A percentile compares a stretch with the other conserved stretches of the same genome.
Evolutionary conservation across 164 flowering plant species (phyloP).

Genomic region (Warburgia ugandensis): DNA sequence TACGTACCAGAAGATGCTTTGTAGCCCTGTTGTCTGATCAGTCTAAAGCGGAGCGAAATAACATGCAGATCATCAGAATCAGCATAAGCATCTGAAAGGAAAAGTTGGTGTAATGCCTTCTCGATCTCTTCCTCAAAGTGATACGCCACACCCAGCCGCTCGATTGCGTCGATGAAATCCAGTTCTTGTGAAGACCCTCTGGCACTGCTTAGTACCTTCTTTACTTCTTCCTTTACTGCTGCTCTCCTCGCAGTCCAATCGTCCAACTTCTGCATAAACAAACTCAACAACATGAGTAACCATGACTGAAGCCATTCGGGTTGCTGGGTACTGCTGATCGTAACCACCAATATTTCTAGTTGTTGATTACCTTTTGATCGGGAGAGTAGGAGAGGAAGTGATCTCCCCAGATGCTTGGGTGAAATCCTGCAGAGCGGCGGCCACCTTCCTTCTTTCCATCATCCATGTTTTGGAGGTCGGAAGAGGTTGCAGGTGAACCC

Average conservation of each 20-base stretch:
- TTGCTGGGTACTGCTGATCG: too few relatives aligned
- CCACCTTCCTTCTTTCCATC: background rate
- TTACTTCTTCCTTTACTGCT: slow-evolving; percentile 3
- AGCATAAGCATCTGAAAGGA: background rate
- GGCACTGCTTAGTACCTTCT: background rate
- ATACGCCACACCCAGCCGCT: slow-evolving; percentile 10
- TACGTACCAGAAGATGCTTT: slow-evolving; percentile 4
- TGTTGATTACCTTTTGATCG: background rate
- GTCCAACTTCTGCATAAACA: slow-evolving; percentile 3
- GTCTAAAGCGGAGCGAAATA: slow-evolving; percentile 7
- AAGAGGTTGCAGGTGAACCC: too few relatives aligned
- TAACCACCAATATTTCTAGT: background rate
- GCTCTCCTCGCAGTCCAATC: background rate
- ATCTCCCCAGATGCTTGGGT: slow-evolving; percentile 7
- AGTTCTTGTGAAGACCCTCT: background rate
- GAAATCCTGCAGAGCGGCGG: slow-evolving; percentile 1
- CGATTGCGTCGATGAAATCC: slow-evolving; percentile 7
- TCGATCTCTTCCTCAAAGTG: slow-evolving; percentile 9
- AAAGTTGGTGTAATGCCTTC: background rate
- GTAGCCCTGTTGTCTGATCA: slow-evolving; percentile 11
- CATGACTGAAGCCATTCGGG: too few relatives aligned
- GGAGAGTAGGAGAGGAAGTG: slow-evolving; percentile 2
- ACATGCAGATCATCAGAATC: background rate
- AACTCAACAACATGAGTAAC: too few relatives aligned
- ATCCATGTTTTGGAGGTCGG: too few relatives aligned